Conservation (phyloP, 495 filamentous ascomycete species). For the Xylaria flabelliformis region DNA sequence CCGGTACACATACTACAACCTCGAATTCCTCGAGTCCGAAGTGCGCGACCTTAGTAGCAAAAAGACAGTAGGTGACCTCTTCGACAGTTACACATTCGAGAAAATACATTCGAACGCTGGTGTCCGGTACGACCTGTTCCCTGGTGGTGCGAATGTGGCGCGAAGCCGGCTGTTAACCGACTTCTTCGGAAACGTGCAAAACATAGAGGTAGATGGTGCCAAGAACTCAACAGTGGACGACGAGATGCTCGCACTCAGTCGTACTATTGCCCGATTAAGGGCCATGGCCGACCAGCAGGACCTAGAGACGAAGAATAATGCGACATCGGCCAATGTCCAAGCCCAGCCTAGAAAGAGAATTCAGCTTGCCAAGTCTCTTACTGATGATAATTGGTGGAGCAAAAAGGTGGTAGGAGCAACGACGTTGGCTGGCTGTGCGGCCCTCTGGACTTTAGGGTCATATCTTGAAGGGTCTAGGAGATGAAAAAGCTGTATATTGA, state of each 20-base stretch:
- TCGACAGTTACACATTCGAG: slow-evolving; percentile 91
- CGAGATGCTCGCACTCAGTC: slow-evolving; percentile 69
- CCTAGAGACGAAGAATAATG: slow-evolving; percentile 41
- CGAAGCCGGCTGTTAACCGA: slow-evolving; percentile 84
- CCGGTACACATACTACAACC: slow-evolving; percentile 97
- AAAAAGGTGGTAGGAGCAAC: slow-evolving; percentile 72
- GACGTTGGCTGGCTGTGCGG: slow-evolving; percentile 68
- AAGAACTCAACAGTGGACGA: slow-evolving; percentile 68
- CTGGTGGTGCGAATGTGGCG: slow-evolving; percentile 73
- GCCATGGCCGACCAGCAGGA: slow-evolving; percentile 57
- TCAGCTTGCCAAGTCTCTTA: slow-evolving; percentile 65
- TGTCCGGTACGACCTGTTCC: slow-evolving; percentile 92
- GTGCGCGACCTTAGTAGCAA: slow-evolving; percentile 83
- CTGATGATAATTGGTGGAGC: slow-evolving; percentile 69
- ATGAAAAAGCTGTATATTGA: slow-evolving; percentile 19
- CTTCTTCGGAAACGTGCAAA: slow-evolving; percentile 98
- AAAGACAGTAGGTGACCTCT: slow-evolving; percentile 87
- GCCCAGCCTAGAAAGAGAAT: slow-evolving; percentile 46
- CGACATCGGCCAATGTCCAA: slow-evolving; percentile 46
- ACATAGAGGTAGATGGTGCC: slow-evolving; percentile 81
- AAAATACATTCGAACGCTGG: slow-evolving; percentile 94
- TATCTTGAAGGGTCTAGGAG: slow-evolving; percentile 46
- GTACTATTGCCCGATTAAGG: slow-evolving; percentile 66
- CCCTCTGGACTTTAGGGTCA: slow-evolving; percentile 71
- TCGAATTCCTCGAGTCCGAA: slow-evolving; percentile 93